Conservation (phyloP, 129 eudicot genomes). For the Silybum marianum region DNA sequence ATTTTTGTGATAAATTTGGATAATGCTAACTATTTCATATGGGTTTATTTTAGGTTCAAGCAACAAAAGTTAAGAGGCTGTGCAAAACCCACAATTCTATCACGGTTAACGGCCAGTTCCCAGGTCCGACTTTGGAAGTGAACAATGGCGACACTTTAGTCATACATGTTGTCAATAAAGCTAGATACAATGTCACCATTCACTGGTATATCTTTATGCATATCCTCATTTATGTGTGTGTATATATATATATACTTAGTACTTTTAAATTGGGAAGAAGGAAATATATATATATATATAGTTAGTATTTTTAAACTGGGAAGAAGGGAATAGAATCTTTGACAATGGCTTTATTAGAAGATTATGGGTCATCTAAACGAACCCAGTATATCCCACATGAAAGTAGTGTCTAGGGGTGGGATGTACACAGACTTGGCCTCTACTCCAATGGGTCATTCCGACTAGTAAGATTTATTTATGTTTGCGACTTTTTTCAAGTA, state of each 20-base stretch:
- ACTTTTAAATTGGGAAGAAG: not conserved
- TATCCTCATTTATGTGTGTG: not conserved
- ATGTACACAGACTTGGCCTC: no score
- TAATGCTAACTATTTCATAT: constrained; percentile 25
- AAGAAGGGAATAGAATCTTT: not conserved
- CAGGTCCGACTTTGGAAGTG: constrained; percentile 93
- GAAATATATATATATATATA: not conserved
- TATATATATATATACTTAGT: not conserved
- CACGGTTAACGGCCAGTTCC: constrained; percentile 90
- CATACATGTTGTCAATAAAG: constrained; percentile 74
- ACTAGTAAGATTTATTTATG: no score
- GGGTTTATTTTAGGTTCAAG: constrained; percentile 60
- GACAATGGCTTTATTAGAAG: constrained; percentile 2
- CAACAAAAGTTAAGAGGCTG: constrained; percentile 86
- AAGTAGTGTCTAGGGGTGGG: no score
- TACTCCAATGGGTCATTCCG: no score
- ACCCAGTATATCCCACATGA: no score
- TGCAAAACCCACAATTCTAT: constrained; percentile 71
- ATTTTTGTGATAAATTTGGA: not conserved
- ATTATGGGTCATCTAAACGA: no score
- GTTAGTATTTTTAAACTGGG: no score
- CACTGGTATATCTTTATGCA: constrained; percentile 63
- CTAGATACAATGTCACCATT: constrained; percentile 84
- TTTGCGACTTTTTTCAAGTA: no score
- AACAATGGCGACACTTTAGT: constrained; percentile 80